A percentile compares a stretch with the other conserved stretches of the same genome.
Conservation (phyloP, 1,139 yeast species). For the Tardiomyces digboiensis region DNA sequence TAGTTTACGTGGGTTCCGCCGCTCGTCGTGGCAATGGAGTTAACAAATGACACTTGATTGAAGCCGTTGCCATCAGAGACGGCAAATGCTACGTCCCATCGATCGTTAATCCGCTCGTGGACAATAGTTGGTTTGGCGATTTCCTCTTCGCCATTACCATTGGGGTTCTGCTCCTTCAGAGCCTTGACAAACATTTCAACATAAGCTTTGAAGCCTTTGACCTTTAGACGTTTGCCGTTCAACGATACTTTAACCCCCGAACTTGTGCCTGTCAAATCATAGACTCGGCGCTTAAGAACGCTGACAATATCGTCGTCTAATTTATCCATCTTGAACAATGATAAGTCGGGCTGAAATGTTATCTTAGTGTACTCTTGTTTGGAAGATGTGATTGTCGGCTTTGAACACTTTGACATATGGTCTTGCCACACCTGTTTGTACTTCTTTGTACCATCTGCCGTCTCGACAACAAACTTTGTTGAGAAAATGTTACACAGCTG, state of each 20-base stretch:
- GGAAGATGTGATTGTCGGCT: constrained; percentile 60
- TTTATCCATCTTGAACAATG: constrained; percentile 72
- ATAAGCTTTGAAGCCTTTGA: constrained; percentile 73
- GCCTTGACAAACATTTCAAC: constrained; percentile 89
- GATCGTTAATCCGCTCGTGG: constrained; percentile 63
- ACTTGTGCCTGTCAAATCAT: constrained; percentile 95
- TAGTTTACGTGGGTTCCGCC: constrained; percentile 97
- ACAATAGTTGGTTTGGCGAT: constrained; percentile 46
- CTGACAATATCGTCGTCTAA: constrained; percentile 78
- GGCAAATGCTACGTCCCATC: constrained; percentile 97
- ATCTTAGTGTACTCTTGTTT: constrained; percentile 77
- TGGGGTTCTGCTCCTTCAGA: constrained; percentile 30
- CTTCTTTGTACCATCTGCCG: constrained; percentile 65
- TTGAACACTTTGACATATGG: constrained; percentile 73
- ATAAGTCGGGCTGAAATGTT: constrained; percentile 81
- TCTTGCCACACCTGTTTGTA: constrained; percentile 81
- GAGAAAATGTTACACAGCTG: constrained; percentile 81
- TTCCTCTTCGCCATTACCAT: constrained; percentile 24
- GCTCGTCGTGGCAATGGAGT: constrained; percentile 93
- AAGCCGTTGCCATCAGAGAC: constrained; percentile 76
- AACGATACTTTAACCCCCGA: constrained; percentile 70
- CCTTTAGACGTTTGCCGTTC: constrained; percentile 62
- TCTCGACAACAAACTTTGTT: constrained; percentile 77
- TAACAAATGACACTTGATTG: constrained; percentile 94
- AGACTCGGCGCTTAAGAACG: constrained; percentile 87